A percentile compares a stretch with the other conserved stretches of the same genome.
Evolutionary conservation across 345 rosid species (phyloP).

Genomic region (Syzygium aqueum): DNA sequence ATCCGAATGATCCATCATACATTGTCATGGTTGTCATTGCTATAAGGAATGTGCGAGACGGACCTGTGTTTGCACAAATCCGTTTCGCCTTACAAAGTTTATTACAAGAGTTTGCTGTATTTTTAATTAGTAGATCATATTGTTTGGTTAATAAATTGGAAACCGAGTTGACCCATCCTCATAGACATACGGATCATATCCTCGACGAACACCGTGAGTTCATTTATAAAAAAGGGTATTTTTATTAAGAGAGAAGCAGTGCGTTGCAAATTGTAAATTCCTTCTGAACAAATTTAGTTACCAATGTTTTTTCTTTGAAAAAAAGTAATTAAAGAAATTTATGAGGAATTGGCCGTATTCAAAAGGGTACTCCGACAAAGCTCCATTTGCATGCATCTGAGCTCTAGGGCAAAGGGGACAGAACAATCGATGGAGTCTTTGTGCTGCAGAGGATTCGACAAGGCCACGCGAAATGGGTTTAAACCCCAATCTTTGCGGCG

Average conservation of each 20-base stretch:
- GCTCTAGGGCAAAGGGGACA: neutral
- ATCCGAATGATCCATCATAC: neutral
- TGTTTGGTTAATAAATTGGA: neutral
- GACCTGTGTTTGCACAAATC: neutral
- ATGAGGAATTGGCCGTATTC: neutral
- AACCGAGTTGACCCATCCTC: neutral
- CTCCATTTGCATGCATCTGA: neutral
- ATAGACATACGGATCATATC: too few species aligned
- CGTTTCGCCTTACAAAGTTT: neutral
- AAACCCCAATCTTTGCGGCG: neutral
- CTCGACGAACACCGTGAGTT: neutral
- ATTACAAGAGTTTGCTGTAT: neutral
- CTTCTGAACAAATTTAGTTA: neutral
- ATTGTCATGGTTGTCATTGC: neutral
- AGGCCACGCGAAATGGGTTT: neutral
- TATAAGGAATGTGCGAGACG: neutral
- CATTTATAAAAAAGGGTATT: neutral
- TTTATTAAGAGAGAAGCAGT: neutral
- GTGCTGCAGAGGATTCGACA: neutral
- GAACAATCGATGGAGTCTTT: fast-evolving
- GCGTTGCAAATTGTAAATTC: neutral
- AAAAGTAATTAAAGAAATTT: neutral
- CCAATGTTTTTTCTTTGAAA: fast-evolving
- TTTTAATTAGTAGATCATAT: neutral
- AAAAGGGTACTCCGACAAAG: neutral